Evolutionary conservation across 2,329 filamentous ascomycete species (phyloP), one percentile per base, ranked within the genome.

Genomic region (Calonectria naviculata): DNA sequence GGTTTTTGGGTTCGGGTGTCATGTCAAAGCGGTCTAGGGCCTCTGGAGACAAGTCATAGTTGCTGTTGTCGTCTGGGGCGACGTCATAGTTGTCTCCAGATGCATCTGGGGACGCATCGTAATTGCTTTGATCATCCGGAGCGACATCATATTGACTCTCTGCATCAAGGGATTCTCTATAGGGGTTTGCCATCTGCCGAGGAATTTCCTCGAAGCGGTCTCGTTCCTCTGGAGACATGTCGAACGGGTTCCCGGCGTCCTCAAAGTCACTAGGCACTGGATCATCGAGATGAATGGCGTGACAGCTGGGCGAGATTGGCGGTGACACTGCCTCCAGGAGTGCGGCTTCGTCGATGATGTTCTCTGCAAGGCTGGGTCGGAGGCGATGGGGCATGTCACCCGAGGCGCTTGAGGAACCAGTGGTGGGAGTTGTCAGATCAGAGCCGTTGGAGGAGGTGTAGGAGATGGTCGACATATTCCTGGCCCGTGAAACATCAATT

Each of bases 251-350:
- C 13, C 52, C 52, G 21, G 52, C 52, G 21, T 58, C 52, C 31
- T 58, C 52, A 17, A 58, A 58, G 34, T 58, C 52, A 21, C 52
- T 58, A 9, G 52, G 52, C 3, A 17, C 52, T 2, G 34, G 21
- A 13, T 36, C 31, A 17, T 58, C 52, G 7, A 72, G n/a, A 52
- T 64, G 8, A 67, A 67, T 19, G 17, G 36, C 4, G 74, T 73
- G 7, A 63, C 44, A 7, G 62, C 70, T n/a, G 65, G 68, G 68
- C 12, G 68, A 70, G 24, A 67, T 26, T 29, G 68, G 38, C 3
- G 67, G 73, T 7, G 76, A 77, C 7, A 66, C 41, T 26, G 52
- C 31, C 26, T 72, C 65, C n/a, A 68, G 70, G 4, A 70, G 56
- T 61, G 76, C 75, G 2, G 65, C 34, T 44, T 60, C 54, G 2